Evolutionary conservation across 2,329 filamentous ascomycete species (phyloP), one percentile per base, ranked within the genome.

Genomic region (Ploettnerulaceae sp.): DNA sequence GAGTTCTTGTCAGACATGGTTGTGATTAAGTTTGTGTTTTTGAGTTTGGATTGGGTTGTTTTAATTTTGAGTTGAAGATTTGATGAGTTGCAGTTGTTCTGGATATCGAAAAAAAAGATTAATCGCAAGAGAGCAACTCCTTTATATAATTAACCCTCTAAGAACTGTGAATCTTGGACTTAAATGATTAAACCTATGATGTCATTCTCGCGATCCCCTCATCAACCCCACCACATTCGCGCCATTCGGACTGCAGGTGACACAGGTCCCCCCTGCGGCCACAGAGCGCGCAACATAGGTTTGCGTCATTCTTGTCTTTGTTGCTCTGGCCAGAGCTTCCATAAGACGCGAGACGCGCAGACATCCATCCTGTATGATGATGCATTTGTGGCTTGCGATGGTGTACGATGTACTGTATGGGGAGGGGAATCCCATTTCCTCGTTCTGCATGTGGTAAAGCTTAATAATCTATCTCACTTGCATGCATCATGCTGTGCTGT

Each of bases 1-100:
- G 65, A 64, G 43, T 75, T 64, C 64, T 74, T 72, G 70, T 73
- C 69, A 62, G 72, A 69, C 72, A 75, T 77, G 53, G 40, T 71
- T 57, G 41, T 15, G 41, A 38, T 43, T 49, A 32, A 41, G 40
- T 48, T 20, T 41, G 32, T 31, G 25, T 41, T 43, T 28, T 51
- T 50, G 34, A 12, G 29, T 45, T 47, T 47, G 17, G 37, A 35
- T 5, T 38, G 25, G 15, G 14, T 36, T 46, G 17, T 22, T 35
- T 49, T 42, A 35, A 21, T 24, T 37, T 45, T 41, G 15, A 21
- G 12, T 24, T 42, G 21, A 33, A n/a, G 35, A 11, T 28, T 38
- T 29, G 38, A 34, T 45, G 42, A 49, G 35, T 15, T 28, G 20
- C 28, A 31, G 11, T 25, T 36, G 17, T 47, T 34, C 34, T 21